Base-by-base conservation (phyloP, 164 flowering plant species). In the Piper longum region DNA sequence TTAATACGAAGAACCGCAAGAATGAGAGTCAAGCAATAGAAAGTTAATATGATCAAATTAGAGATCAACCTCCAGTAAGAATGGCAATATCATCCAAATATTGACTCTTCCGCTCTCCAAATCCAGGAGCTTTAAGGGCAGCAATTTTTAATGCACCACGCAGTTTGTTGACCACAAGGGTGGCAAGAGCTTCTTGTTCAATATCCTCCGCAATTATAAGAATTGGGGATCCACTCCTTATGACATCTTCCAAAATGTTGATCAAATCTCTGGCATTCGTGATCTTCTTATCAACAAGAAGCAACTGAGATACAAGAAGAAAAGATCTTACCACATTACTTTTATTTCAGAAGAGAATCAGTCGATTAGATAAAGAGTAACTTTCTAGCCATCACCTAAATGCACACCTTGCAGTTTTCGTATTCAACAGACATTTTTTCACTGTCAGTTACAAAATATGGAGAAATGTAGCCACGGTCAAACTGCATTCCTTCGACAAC, bases 401-500 rank as follows among this genome's bases (percentile, higher is more conserved):
- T 7, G 62, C 64, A 12, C 41, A 90, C 97, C 89, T 95, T 89
- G 83, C 96, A 93, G 77, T 91, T 91, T 57, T 95, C 97, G 68
- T 66, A 95, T 70, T 95, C 99, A 66, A 86, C 96, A 0, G 88
- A 43, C 96, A 89, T 91, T 73, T 91, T 95, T 79, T 95, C 97
- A 64, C 86, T 83, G 60, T 95, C 97, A 16, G 97, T 95, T 0
- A 95, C 96, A 67, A 95, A 95, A 71, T 91, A 91, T 19, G 99
- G 99, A 60, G 99, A 89, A 67, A 89, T 85, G 63, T 87, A 95
- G 44, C 99, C 99, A 63, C 97, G 89, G 26, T 91, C 97, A 74
- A 95, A 95, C 66, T 95, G 97, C 99, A 91, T 95, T 54, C 99
- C 97, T 67, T 95, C 96, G 7, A 91, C 97, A 62, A 95, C 97